Evolutionary conservation across 2,329 filamentous ascomycete genomes (phyloP), one percentile per base, ranked within the genome.

Genomic region (Ophiostoma fasciatum): DNA sequence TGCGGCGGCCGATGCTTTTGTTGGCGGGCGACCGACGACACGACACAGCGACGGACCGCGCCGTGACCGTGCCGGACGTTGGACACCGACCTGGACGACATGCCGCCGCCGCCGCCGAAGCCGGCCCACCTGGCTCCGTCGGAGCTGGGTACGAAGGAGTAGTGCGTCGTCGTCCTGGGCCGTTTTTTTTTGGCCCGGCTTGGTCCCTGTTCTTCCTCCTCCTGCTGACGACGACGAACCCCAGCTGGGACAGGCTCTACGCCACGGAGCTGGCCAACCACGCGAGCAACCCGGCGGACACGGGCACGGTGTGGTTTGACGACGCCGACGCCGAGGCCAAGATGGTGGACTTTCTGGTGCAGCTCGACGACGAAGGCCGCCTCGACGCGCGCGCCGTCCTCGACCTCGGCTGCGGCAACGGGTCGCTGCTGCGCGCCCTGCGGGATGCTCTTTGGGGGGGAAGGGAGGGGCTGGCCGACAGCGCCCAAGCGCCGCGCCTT

Each of bases 221-320:
- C n/a, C n/a, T n/a, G n/a, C n/a, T n/a, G n/a, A n/a, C n/a, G n/a
- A n/a, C n/a, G n/a, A n/a, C n/a, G n/a, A n/a, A n/a, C n/a, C n/a
- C n/a, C 41, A 87, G 81, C 60, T 87, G 81, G 81, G 77, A 88
- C 56, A 61, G 60, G 15, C 71, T 83, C 44, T 90, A 92, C 63
- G 62, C 66, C 1, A 67, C 63, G 46, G 80, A 90, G 56, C 64
- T 84, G 36, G 54, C 61, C 41, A 88, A 90, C 59, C 73, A 87
- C 56, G 60, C 71, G 36, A 56, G 70, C 43, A 74, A 92, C 59
- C 74, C 82, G 9, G 59, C 70, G 38, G 82, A 94, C 62, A 79
- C 79, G 41, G 88, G 88, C 46, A 93, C 85, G 21, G 76, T 90
- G 49, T 98, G 90, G 90, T 98, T 98, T 68, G 80, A 85, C 54